Percentiles rank a stretch among this genome's conserved stretches.
These are phyloP conservation scores for Biscogniauxia mediterranea DNA, from an alignment of 2,329 filamentous ascomycete genomes.

Conservation along the genomic window DNA sequence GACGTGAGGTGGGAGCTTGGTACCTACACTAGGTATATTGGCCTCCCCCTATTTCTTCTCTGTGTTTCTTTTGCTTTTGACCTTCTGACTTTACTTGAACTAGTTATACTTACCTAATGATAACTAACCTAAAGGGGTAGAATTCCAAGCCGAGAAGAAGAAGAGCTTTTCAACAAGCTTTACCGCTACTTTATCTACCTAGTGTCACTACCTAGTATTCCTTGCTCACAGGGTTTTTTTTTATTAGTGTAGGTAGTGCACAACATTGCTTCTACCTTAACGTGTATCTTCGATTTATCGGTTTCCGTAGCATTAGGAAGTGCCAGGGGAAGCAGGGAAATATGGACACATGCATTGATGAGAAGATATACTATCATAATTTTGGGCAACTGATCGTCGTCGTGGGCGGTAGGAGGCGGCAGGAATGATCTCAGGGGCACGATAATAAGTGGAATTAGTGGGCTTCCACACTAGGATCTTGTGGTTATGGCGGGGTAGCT, in stretches of 20 bases:
- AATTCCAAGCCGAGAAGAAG: too few relatives aligned
- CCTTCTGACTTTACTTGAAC: too few relatives aligned
- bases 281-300: neutral
- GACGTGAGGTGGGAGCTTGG: too few relatives aligned
- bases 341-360: neutral
- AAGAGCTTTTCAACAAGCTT: neutral
- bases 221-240: neutral
- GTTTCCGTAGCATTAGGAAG: neutral
- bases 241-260: neutral
- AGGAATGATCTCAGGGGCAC: neutral
- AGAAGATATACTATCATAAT: neutral
- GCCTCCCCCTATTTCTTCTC: too few relatives aligned
- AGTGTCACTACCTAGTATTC: too few relatives aligned
- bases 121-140: too few relatives aligned
- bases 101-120: too few relatives aligned
- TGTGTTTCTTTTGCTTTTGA: too few relatives aligned
- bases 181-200: neutral
- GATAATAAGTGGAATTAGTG: too few relatives aligned
- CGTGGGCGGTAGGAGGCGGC: neutral
- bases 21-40: too few relatives aligned
- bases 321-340: neutral
- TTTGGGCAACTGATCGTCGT: neutral
- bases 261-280: neutral
- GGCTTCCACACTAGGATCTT: neutral
- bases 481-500: neutral